Base-by-base conservation (phyloP, 2,329 filamentous ascomycete species). In the Sarocladiaceae sp. region DNA sequence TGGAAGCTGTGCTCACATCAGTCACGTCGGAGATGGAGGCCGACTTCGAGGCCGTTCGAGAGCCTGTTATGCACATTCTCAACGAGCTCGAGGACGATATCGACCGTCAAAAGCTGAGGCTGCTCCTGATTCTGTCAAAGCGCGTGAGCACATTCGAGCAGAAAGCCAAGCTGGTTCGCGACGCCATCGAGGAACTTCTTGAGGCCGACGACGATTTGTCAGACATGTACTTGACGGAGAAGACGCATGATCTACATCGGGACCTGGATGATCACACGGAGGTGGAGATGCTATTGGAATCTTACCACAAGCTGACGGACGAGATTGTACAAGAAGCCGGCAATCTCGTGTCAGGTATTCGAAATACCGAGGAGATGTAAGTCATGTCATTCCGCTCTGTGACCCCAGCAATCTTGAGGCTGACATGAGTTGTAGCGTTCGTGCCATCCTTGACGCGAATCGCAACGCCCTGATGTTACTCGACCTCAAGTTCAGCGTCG, bases 351-450 rank as follows among this genome's bases (percentile, higher is more conserved):
- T 91, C 86, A 9, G 89, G 88, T 53, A 98, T 98, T 61, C 80
- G 93, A 55, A 98, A 97, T 65, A 98, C 93, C 1, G 93, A 98
- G 66, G 93, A 98, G 68, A 94, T 98, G 88, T 94, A 74, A 68
- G 84, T 66, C 12, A 6, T 27, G 10, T 20, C 24, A 7, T 42
- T 20, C n/a, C 26, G 9, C 9, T 29, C n/a, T n/a, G n/a, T 29
- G 26, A 9, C 26, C n/a, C 9, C 9, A 29, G n/a, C n/a, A 29
- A 29, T n/a, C n/a, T n/a, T n/a, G 26, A 29, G 9, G 16, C 26
- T 43, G 23, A 43, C 27, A 5, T 4, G 20, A 19, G 2, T 29
- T 13, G 5, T 46, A 95, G 88, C 41, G 88, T 96, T 50, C 94
- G 93, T 62, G 93, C 93, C 19, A 98, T 98, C 53, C 80, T 98